Base-by-base conservation (phyloP, 768 basidiomycete species). In the Trametes villosa region DNA sequence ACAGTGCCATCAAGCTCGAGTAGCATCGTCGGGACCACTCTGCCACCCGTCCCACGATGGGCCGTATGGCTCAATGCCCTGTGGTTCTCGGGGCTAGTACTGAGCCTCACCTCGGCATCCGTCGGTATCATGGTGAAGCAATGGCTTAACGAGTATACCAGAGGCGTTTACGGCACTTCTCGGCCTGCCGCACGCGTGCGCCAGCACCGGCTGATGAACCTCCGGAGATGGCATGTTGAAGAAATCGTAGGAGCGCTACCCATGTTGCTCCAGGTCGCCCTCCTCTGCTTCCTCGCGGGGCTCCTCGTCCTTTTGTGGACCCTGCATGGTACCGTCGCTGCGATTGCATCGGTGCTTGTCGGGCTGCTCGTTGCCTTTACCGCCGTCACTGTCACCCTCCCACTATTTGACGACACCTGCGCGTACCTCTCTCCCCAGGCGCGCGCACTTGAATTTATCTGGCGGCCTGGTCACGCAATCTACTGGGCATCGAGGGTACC, bases 101-200 rank as follows among this genome's bases (percentile, higher is more conserved):
- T 62, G 29, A 68, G 64, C 33, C 64, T 73, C 17, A 34, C 67
- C 7, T 57, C 68, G 1, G 66, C 72, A 4, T 65, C 67, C 38
- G 57, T 69, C 13, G 67, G 67, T 42, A 70, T 73, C 60, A 58
- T 66, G 41, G 67, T 65, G 26, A 71, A 71, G 49, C 70, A 72
- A 48, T 73, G 72, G 72, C 58, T 72, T 15, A 59, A 63, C 22
- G 29, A 55, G n/a, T 56, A 31, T 34, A 36, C 20, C 20, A 22
- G 9, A 26, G 53, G 55, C 20, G 34, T 56, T 20, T 46, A 45
- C 34, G 26, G 51, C 29, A n/a, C 48, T 30, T 30, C 41, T 15
- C 27, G 48, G 26, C 26, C 36, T n/a, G 50, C 29, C 22, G 54
- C 53, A 33, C 47, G 58, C 7, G 38, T 59, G 6, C 67, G 63